Base-by-base conservation (phyloP, 176 grass and related monocot species). In the Triticum turgidum region DNA sequence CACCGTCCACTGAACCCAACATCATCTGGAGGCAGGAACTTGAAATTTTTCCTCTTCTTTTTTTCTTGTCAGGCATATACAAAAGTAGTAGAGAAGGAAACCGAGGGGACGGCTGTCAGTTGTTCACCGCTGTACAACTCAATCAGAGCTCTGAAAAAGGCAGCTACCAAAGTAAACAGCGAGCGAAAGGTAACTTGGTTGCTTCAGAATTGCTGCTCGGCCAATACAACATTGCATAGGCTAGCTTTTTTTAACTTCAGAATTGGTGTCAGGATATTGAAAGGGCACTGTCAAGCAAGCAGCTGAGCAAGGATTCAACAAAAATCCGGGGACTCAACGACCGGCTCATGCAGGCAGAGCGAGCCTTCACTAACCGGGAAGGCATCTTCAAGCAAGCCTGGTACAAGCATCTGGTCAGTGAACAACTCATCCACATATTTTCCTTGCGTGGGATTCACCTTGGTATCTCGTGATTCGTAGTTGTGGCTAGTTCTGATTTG, bases 351-450 rank as follows among this genome's bases (percentile, higher is more conserved):
- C 91, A 91, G 94, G 87, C 92, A 10, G 97, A 99, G 35, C 84
- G 94, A 51, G 97, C 92, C 79, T 91, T 94, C 83, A 96, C 92
- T 42, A 93, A 86, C 83, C 82, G 86, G 80, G 91, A 99, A 44
- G 92, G 97, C 11, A 71, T 99, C 38, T 41, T 47, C 38, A 83
- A 76, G 59, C 91, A 80, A 73, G 71, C 91, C 83, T 99, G 92
- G 93, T 92, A 37, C 87, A 96, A 99, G 87, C 97, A 99, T 91
- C 80, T 99, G 87, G 94, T 99, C 80, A 78, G 84, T 38, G 22
- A 80, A 78, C 15, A 80, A 11, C 69, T 69, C 38, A 24, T 51
- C 62, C 39, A 30, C 35, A 17, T 20, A 0, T 14, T 58, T 68
- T 63, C 3, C 47, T 61, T 76, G 7, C 39, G 27, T 33, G 27